These are phyloP conservation scores for Penicillium verhagenii DNA, from an alignment of 495 filamentous ascomycete species.

Conservation along the genomic window DNA sequence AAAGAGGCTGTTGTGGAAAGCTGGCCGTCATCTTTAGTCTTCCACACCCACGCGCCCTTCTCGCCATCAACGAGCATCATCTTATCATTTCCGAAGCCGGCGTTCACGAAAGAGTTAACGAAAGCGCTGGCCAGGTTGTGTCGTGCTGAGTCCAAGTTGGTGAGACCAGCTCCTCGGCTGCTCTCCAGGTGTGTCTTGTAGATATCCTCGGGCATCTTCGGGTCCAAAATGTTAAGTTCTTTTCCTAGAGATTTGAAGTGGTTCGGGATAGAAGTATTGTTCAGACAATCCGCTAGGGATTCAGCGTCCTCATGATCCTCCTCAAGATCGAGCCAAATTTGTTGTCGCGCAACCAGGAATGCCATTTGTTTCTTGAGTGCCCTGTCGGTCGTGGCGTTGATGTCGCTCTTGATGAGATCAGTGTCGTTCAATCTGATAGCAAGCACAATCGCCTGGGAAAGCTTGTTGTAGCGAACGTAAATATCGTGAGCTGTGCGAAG, in stretches of 20 bases:
- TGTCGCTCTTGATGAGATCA: slow-evolving; percentile 74
- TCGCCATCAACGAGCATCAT: slow-evolving; percentile 84
- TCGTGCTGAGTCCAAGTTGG: slow-evolving; percentile 89
- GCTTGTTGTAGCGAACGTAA: slow-evolving; percentile 87
- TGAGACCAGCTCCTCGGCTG: slow-evolving; percentile 84
- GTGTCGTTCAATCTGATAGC: slow-evolving; percentile 90
- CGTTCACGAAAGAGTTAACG: slow-evolving; percentile 95
- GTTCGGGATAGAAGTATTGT: slow-evolving; percentile 82
- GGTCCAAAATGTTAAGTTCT: slow-evolving; percentile 94
- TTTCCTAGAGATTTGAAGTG: slow-evolving; percentile 93
- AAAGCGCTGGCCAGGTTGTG: slow-evolving; percentile 96
- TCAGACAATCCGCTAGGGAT: slow-evolving; percentile 75
- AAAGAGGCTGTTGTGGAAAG: slow-evolving; percentile 91
- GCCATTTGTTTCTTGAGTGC: slow-evolving; percentile 91
- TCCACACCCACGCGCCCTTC: slow-evolving; percentile 95
- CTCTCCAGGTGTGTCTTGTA: slow-evolving; percentile 99
- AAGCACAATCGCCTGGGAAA: slow-evolving; percentile 88
- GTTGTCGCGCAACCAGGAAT: slow-evolving; percentile 87
- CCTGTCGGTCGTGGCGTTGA: slow-evolving; percentile 74
- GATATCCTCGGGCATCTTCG: slow-evolving; percentile 96
- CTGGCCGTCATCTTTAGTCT: slow-evolving; percentile 98
- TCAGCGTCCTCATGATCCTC: slow-evolving; percentile 63
- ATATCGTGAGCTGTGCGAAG: slow-evolving; percentile 86
- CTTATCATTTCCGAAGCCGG: slow-evolving; percentile 92
- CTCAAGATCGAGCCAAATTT: slow-evolving; percentile 73